Evolutionary conservation across 2,329 filamentous ascomycete genomes (phyloP).

Genomic region (Sclerotinia minor): DNA sequence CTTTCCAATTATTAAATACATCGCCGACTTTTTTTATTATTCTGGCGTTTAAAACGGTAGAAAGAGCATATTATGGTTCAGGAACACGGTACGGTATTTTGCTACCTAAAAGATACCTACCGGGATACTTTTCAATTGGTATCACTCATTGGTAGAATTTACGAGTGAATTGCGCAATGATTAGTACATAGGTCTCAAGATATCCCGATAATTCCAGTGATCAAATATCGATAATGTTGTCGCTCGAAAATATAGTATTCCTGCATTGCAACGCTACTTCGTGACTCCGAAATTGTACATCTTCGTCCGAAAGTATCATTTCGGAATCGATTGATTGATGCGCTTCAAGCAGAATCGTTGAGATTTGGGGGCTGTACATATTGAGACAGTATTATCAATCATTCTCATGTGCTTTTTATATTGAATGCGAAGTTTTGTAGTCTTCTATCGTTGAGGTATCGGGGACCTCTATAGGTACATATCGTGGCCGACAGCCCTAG

Average conservation of each 20-base stretch:
- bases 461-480: conserved; percentile 21
- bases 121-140: conserved; percentile 9
- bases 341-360: not conserved
- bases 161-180: conserved; percentile 5
- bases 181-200: not conserved
- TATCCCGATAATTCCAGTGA: not conserved
- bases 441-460: conserved; percentile 15
- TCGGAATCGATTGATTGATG: conserved; percentile 1
- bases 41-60: conserved; percentile 21
- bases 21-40: conserved; percentile 14
- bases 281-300: not conserved
- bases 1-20: not conserved
- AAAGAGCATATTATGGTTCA: conserved; percentile 2
- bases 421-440: not conserved
- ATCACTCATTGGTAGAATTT: conserved; percentile 19
- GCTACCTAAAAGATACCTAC: conserved; percentile 1
- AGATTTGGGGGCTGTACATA: not conserved
- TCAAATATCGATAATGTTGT: conserved; percentile 4
- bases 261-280: conserved; percentile 15
- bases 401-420: not conserved
- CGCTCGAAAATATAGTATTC: conserved; percentile 4
- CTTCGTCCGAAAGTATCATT: conserved; percentile 8
- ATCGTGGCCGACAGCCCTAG: conserved; percentile 9
- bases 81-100: not conserved
- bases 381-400: not conserved